Evolutionary conservation across 306 rosid genomes (phyloP), one percentile per base, ranked within the genome.

Genomic region (Malus domestica): DNA sequence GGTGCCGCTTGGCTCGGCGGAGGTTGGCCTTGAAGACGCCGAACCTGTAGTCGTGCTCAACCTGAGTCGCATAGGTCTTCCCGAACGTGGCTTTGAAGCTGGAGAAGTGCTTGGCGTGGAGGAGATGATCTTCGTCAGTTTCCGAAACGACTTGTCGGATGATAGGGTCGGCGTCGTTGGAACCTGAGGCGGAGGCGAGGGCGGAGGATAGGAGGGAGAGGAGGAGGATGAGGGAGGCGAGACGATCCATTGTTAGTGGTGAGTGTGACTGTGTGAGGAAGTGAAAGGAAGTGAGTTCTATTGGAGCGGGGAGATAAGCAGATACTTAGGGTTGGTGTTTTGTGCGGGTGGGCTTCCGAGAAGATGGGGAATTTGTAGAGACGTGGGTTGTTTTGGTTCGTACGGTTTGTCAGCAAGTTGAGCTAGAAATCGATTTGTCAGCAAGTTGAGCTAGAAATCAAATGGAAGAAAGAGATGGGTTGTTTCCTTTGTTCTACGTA

Each of bases 31-130:
- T 81, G 81, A 96, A 96, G 6, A 96, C 84, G 6, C 85, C 83
- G 82, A 96, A 87, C 32, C 99, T 83, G 83, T 81, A 87, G 72
- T 89, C 93, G 82, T 92, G 97, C 85, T 96, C 99, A 69, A 89
- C 96, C 4, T 52, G 42, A 0, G 82, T 86, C 19, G 86, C 86
- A 75, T 96, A 92, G 67, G 70, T 76, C 75, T 90, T 96, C 12
- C 86, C 87, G 82, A 83, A 92, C 75, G 76, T 77, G 1, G 86
- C 38, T 85, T 92, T 92, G 92, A 90, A 96, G 84, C 23, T 70
- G 23, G 92, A 38, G 87, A 96, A 96, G 81, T 89, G 88, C 75
- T 86, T 97, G 0, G 96, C 97, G 83, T 79, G 80, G 25, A 89
- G 88, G 25, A 90, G 52, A 15, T 61, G 83, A 61, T 92, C 88